Percentiles rank a stretch among this genome's conserved stretches.
Evolutionary conservation across 1,284 basidiomycete species (phyloP).

Genomic region (Amylostereum areolatum): DNA sequence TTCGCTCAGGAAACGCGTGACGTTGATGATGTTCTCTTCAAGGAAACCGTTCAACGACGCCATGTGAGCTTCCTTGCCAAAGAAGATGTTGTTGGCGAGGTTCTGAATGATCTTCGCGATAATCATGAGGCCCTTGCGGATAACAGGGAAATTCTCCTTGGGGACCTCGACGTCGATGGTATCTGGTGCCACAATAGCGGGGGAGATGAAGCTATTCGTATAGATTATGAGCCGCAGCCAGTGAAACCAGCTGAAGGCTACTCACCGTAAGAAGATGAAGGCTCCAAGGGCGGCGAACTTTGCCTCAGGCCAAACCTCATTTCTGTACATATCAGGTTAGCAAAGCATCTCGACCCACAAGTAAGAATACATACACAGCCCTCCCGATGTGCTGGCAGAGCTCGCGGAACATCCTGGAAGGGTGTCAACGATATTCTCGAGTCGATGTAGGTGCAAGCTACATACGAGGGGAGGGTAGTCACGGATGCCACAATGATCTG

Average conservation of each 20-base stretch:
- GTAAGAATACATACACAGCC: conserved; percentile 58
- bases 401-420: conserved; percentile 75
- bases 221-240: too few species aligned
- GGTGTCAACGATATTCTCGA: neutral
- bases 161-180: conserved; percentile 78
- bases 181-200: conserved; percentile 83
- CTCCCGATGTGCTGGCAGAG: conserved; percentile 82
- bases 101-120: conserved; percentile 92
- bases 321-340: conserved; percentile 25
- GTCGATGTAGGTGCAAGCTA: conserved; percentile 4
- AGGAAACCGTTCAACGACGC: conserved; percentile 76
- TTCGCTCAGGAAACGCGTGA: conserved; percentile 81
- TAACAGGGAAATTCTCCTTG: conserved; percentile 44
- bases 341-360: neutral
- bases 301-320: conserved; percentile 73
- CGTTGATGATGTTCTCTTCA: conserved; percentile 68
- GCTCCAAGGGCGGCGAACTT: conserved; percentile 85
- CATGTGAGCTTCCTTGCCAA: conserved; percentile 87
- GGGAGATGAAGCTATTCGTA: conserved; percentile 63
- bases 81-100: conserved; percentile 88
- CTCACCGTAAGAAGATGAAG: conserved; percentile 83
- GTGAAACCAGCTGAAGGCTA: neutral
- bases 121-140: conserved; percentile 76
- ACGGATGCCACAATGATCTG: conserved; percentile 71
- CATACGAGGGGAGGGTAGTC: conserved; percentile 71